Evolutionary conservation across 768 basidiomycete genomes (phyloP).

Genomic region (Strobilomyces dryophilus): DNA sequence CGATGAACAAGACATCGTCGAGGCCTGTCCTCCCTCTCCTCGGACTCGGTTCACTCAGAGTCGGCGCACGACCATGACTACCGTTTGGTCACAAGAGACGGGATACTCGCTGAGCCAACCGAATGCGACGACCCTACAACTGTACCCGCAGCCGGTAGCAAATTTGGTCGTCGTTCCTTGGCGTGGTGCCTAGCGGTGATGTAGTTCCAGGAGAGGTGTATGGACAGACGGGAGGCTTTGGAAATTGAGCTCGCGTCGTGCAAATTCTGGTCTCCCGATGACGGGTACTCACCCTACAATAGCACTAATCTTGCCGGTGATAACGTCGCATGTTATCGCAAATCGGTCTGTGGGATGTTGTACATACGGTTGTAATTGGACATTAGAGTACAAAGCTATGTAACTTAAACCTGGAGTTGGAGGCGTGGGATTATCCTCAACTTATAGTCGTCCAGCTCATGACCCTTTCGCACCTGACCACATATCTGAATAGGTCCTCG

Average conservation of each 20-base stretch:
- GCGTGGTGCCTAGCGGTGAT: neutral
- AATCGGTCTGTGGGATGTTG: no score
- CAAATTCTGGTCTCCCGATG: no score
- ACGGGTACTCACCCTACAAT: no score
- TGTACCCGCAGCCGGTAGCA: neutral
- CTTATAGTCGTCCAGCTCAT: constrained; percentile 13
- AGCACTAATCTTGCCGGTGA: no score
- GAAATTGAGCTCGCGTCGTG: no score
- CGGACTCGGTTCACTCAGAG: neutral
- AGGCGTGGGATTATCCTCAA: neutral
- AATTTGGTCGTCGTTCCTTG: neutral
- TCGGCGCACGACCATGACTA: constrained; percentile 11
- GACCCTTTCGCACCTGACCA: constrained; percentile 22
- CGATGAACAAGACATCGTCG: neutral
- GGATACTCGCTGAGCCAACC: constrained; percentile 36
- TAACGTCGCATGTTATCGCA: no score
- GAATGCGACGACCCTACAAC: constrained; percentile 5
- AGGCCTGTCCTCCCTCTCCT: neutral
- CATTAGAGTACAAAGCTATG: no score
- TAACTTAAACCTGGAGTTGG: no score
- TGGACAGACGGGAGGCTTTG: neutral
- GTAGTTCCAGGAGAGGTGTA: neutral
- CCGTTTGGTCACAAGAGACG: constrained; percentile 36
- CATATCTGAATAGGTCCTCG: constrained; percentile 38
- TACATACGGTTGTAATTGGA: no score